These are phyloP conservation scores for Chlorella sorokiniana DNA, from an alignment of 139 green algal species.

Conservation along the genomic window DNA sequence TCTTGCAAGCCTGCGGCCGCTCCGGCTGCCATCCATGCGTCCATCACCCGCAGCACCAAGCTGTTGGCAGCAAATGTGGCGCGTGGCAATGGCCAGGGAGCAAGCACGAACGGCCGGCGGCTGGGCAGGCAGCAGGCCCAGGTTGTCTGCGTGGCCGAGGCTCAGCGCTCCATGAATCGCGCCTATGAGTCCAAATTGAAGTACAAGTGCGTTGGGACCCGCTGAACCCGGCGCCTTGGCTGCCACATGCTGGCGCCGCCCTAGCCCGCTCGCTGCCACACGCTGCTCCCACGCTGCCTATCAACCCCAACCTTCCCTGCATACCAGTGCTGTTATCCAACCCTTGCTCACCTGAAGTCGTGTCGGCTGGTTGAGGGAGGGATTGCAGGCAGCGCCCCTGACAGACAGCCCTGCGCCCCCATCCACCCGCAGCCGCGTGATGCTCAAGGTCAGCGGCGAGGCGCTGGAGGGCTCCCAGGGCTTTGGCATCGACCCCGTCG, in stretches of 20 bases:
- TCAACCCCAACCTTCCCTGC: too few species aligned
- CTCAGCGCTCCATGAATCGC: slow-evolving; percentile 12
- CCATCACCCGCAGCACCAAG: neutral
- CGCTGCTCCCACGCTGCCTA: too few species aligned
- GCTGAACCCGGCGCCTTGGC: neutral
- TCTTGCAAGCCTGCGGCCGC: neutral
- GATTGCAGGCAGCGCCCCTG: too few species aligned
- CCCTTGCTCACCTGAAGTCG: too few species aligned
- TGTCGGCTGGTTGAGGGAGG: too few species aligned
- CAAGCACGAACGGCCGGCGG: neutral
- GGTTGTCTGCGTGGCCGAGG: slow-evolving; percentile 18
- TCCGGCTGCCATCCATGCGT: neutral
- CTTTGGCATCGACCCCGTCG: slow-evolving; percentile 88
- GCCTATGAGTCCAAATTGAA: slow-evolving; percentile 3
- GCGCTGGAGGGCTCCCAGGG: slow-evolving; percentile 81
- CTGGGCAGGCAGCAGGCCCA: neutral
- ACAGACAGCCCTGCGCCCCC: too few species aligned
- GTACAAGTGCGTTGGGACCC: slow-evolving; percentile 12
- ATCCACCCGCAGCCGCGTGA: slow-evolving; percentile 66
- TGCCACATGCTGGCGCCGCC: neutral
- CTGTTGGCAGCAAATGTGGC: neutral
- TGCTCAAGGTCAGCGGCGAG: slow-evolving; percentile 94
- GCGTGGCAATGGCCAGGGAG: neutral
- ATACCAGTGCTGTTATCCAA: too few species aligned
- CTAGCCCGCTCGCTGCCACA: too few species aligned